Base-by-base conservation (phyloP, 2,329 filamentous ascomycete genomes). In the Colletotrichum chlorophyti region DNA sequence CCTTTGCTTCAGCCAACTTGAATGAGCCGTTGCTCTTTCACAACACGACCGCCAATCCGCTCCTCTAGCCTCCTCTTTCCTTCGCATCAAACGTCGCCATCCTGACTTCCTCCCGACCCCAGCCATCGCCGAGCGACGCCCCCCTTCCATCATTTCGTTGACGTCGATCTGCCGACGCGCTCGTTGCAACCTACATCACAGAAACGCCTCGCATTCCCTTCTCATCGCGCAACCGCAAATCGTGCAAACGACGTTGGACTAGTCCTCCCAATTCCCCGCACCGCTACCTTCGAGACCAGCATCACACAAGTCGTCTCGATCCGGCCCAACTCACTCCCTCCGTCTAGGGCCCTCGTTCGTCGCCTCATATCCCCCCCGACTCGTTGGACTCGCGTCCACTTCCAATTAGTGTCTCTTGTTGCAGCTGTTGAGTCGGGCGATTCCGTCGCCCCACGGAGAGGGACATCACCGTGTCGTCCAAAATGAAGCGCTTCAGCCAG, bases 401-500 rank as follows among this genome's bases (percentile, higher is more conserved):
- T 51, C 52, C 29, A 40, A 27, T 34, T 40, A 45, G 37, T 40
- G 38, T 35, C 40, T 38, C 24, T 57, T 43, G 53, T 51, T 45
- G 19, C 32, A 49, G 59, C 50, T 50, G 32, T 34, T 26, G 45
- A 60, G 55, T 47, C 43, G 55, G 58, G 55, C 55, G 55, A 50
- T 48, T 29, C 34, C 48, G 53, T 54, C 55, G 46, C 62, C 57
- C 49, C 48, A 58, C 57, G 43, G 52, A 46, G 43, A 61, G 45
- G 41, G 31, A 65, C 48, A 45, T 48, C 41, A 47, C 53, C 63
- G 57, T 60, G 58, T 69, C 68, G 65, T 77, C 76, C 77, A 90
- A 84, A 78, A 97, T 98, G 94, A 97, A 97, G 83, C 91, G 92
- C 76, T 96, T 98, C 79, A 91, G 93, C 79, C 92, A 96, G 83